A percentile compares a stretch with the other conserved stretches of the same genome.
phyloP scores from a whole-genome alignment of 1,284 basidiomycete genomes.

The Moesziomyces parantarcticus region DNA sequence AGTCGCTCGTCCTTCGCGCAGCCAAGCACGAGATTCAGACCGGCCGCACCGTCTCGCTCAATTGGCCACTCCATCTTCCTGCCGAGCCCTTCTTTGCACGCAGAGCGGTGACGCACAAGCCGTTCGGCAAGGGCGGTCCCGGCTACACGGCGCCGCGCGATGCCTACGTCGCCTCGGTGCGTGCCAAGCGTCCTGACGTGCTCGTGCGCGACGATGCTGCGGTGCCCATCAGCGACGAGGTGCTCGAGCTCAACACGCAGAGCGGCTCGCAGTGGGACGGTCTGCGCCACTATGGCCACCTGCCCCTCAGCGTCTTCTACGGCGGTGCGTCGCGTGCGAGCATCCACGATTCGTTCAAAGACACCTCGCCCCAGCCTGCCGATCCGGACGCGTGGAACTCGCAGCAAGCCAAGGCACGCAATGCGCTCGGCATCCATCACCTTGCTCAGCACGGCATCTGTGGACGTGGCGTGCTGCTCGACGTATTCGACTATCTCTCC shows the following conservation, averaged over 20 bases:
- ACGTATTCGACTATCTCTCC: conserved; percentile 70
- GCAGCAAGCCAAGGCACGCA: conserved; percentile 21
- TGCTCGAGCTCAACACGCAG: conserved; percentile 75
- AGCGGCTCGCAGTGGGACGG: conserved; percentile 82
- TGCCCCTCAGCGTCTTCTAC: conserved; percentile 56
- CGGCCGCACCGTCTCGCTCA: conserved; percentile 47
- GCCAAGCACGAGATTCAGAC: conserved; percentile 75
- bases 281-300: conserved; percentile 65
- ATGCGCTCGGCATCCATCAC: conserved; percentile 51
- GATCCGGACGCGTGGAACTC: conserved; percentile 31
- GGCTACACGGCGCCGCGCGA: conserved; percentile 29
- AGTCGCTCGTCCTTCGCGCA: conserved; percentile 74
- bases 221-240: conserved; percentile 58
- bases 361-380: conserved; percentile 20
- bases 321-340: conserved; percentile 44
- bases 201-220: conserved; percentile 21
- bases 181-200: conserved; percentile 21
- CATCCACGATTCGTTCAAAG: conserved; percentile 44
- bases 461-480: conserved; percentile 77
- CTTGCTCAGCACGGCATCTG: conserved; percentile 78
- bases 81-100: conserved; percentile 55
- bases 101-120: conserved; percentile 40
- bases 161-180: conserved; percentile 19
- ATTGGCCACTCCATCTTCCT: conserved; percentile 59
- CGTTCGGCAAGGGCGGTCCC: conserved; percentile 40